Evolutionary conservation across 2,329 filamentous ascomycete genomes (phyloP), one percentile per base, ranked within the genome.

Genomic region (Pseudonectria foliicola): DNA sequence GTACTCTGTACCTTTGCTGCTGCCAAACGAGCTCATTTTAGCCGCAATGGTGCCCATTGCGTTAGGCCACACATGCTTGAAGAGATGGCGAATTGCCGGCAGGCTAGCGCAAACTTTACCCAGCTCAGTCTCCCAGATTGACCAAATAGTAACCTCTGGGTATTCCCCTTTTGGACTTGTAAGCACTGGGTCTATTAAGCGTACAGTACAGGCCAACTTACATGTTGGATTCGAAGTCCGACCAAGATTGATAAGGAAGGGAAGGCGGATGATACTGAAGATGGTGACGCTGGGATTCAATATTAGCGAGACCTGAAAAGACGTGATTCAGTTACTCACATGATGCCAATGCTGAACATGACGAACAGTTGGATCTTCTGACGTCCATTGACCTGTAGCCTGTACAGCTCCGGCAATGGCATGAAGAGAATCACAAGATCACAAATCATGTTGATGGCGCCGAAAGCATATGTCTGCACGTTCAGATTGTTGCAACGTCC

Each of bases 111-210:
- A 47, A 3, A 47, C 35, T 42, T 48, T 47, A 25, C 45, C 45
- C 8, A 47, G 35, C 23, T 47, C 45, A 2, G 45, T 47, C 13
- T 47, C 45, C 45, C 45, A 47, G 24, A 47, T 47, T 2, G 45
- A 47, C 45, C 45, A 47, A 3, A 47, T 47, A 0, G 45, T 47
- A 3, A 47, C 45, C 10, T 47, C 45, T 2, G 39, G 30, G 10
- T 43, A 40, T 8, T 45, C 43, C 43, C 43, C 43, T 45, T 5
- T 8, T 6, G 2, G 11, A 10, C 4, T 4, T 4, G 5, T 24
- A 2, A 45, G 42, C 10, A 3, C 7, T 8, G 11, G 2, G 3
- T 5, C 3, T 2, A 3, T 7, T 8, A 13, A 12, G 10, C 18
- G 18, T 21, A 8, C 18, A 21, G 7, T n/a, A n/a, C n/a, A n/a